Evolutionary conservation across 2,329 filamentous ascomycete genomes (phyloP), one percentile per base, ranked within the genome.

Genomic region (Bipolaris sorokiniana): DNA sequence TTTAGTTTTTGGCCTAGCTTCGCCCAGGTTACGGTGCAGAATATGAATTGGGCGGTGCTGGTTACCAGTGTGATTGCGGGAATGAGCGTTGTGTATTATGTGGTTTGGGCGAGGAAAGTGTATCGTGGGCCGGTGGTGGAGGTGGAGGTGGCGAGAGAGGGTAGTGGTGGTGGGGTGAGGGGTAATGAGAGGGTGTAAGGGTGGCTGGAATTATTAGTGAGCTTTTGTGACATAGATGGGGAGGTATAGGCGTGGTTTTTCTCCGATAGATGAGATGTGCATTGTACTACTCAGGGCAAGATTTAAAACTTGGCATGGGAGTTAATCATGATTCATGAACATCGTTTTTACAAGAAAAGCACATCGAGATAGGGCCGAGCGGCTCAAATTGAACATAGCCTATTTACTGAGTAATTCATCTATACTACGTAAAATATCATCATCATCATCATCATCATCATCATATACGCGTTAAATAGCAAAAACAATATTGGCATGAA

Each of bases 1-100:
- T 72, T 72, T 38, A 66, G 62, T 49, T 71, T 71, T 33, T 73
- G 65, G 68, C 70, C 66, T 1, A 51, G n/a, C 3, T 62, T 57
- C 7, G 54, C 59, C 2, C 38, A 59, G 0, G 67, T 69, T 1
- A 65, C 56, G 20, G 57, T 62, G 3, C 53, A 59, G 23, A 66
- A 47, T 7, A 71, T 72, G 67, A 75, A 75, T 23, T 75, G 68
- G 66, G 63, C 66, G 0, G 53, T 70, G 2, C 16, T 73, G 9
- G 69, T 70, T 0, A 69, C 63, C 0, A 63, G 64, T 0, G 46
- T 37, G 1, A 58, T 66, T 7, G 61, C 65, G 9, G 16, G 66
- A 1, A 45, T 68, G 16, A 67, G 66, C 45, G 36, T 60, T 10
- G 31, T 68, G 7, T 73, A 68, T 13, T 73, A 71, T 52, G 26